Evolutionary conservation across 106 monocot species (phyloP), one percentile per base, ranked within the genome.

Genomic region (Dioscorea alata): DNA sequence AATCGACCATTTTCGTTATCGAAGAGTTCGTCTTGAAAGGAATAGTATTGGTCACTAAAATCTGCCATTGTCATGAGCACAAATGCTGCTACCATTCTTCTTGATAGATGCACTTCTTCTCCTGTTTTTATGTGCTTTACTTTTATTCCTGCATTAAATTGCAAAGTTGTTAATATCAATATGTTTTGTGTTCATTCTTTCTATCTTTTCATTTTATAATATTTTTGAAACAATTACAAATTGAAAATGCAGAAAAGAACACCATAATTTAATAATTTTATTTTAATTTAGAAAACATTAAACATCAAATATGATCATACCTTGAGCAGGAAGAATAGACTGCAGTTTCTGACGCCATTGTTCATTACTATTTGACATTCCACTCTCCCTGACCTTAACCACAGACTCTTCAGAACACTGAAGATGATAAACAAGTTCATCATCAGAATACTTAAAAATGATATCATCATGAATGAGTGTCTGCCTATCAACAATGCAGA

Each of bases 401-500:
- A 74, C 59, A 13, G 83, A 72, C 5, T 2, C 23, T 13, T 73
- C 68, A n/a, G 91, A 88, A 21, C 15, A 32, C 2, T 28, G 24
- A 17, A 94, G 81, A 63, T 91, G 82, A 4, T 68, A 74, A 13
- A 21, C 21, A 51, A 96, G 78, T 48, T 96, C 88, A 2, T 16
- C 48, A 48, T 96, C 91, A 51, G 81, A 56, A 4, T 91, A 96
- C 19, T 53, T 59, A 76, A 88, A 96, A 57, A 96, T 80, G 52
- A 96, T 80, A 57, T 71, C 81, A 58, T 96, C 84, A 70, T 91
- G 88, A 75, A 96, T 88, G 59, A 96, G 73, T n/a, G 75, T 20
- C 48, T 96, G 95, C 6, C 95, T 79, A 20, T 83, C 79, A 61
- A 96, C 88, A 68, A 91, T 34, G 71, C 95, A 96, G 81, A 96